Evolutionary conservation across 306 rosid genomes (phyloP).

Genomic region (Begonia loranthoides): DNA sequence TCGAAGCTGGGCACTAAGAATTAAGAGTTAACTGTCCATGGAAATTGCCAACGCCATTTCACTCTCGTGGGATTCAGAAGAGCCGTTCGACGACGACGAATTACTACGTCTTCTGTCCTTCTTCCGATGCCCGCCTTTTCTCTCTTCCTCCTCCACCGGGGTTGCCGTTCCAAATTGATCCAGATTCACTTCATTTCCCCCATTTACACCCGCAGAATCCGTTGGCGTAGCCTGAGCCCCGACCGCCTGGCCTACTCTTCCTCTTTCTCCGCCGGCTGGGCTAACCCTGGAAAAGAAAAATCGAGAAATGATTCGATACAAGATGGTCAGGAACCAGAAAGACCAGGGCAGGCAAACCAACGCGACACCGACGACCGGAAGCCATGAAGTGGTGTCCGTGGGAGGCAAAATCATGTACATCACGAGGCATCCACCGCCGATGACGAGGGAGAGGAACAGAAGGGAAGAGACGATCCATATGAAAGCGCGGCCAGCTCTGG

Average conservation of each 20-base stretch:
- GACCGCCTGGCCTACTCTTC: not conserved
- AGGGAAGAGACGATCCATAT: conserved; percentile 36
- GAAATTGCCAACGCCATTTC: conserved; percentile 49
- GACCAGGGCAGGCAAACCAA: conserved; percentile 79
- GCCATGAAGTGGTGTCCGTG: conserved; percentile 23
- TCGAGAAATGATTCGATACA: conserved; percentile 47
- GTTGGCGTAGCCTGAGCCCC: not conserved
- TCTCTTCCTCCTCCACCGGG: conserved; percentile 2
- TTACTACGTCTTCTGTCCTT: not conserved
- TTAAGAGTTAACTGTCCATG: conserved; percentile 11
- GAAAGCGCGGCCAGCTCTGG: conserved; percentile 34
- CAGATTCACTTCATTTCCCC: not conserved
- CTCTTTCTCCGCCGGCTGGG: not conserved
- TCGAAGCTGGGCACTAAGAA: too few relatives aligned
- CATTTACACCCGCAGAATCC: not conserved
- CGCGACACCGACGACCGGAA: conserved; percentile 37
- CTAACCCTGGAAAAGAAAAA: conserved; percentile 27
- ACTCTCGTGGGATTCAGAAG: conserved; percentile 39
- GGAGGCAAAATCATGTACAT: conserved; percentile 40
- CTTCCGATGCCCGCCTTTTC: conserved; percentile 5
- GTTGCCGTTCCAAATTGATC: conserved; percentile 12
- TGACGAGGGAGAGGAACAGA: conserved; percentile 27
- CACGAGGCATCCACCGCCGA: conserved; percentile 55
- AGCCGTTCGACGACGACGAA: conserved; percentile 3
- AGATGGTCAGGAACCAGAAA: conserved; percentile 57